phyloP scores from a whole-genome alignment of 768 basidiomycete species.

The Chlorophyllum brunneum region DNA sequence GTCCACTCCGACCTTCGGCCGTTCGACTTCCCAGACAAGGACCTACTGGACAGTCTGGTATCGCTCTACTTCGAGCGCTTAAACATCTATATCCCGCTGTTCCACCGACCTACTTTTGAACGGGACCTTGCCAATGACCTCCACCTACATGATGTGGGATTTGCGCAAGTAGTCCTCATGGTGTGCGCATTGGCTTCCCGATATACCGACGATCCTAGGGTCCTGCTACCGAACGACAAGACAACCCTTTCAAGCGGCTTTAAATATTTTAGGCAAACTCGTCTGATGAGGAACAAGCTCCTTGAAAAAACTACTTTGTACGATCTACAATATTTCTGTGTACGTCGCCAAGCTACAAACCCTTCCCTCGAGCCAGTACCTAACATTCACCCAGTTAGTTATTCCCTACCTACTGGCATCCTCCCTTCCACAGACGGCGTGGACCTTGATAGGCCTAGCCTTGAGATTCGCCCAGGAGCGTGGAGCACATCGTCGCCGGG shows the following conservation, averaged over 20 bases:
- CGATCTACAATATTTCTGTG: slow-evolving; percentile 68
- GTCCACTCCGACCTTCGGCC: slow-evolving; percentile 20
- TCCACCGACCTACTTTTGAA: slow-evolving; percentile 68
- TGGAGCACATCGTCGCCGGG: slow-evolving; percentile 52
- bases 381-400: slow-evolving; percentile 22
- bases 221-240: slow-evolving; percentile 30
- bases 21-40: slow-evolving; percentile 43
- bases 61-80: slow-evolving; percentile 53
- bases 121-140: slow-evolving; percentile 39
- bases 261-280: slow-evolving; percentile 60
- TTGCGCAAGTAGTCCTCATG: slow-evolving; percentile 55
- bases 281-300: slow-evolving; percentile 54
- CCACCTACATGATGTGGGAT: slow-evolving; percentile 46
- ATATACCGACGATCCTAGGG: slow-evolving; percentile 49
- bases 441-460: slow-evolving; percentile 54
- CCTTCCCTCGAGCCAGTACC: background rate
- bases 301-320: slow-evolving; percentile 56
- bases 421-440: slow-evolving; percentile 47
- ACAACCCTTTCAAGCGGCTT: slow-evolving; percentile 50
- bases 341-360: slow-evolving; percentile 34
- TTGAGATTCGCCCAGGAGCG: slow-evolving; percentile 62
- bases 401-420: slow-evolving; percentile 35
- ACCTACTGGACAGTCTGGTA: slow-evolving; percentile 47
- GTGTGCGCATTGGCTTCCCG: slow-evolving; percentile 63
- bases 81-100: slow-evolving; percentile 52